phyloP scores from a whole-genome alignment of 1,139 yeast genomes.

The Pichia sp. region DNA sequence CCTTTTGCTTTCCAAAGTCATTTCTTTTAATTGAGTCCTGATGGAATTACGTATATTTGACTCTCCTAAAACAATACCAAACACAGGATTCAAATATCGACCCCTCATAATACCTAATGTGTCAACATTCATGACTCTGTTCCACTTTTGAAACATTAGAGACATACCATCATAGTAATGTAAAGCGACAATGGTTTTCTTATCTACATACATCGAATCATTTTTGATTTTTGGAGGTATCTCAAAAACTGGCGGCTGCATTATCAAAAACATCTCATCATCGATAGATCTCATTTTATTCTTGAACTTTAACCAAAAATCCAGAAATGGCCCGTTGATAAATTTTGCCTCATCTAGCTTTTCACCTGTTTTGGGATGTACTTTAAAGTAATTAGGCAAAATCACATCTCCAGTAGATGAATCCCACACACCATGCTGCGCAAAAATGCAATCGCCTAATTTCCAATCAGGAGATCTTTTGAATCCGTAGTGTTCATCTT shows the following conservation, averaged over 20 bases:
- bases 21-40: slow-evolving; percentile 53
- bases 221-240: slow-evolving; percentile 62
- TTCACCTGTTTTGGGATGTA: slow-evolving; percentile 32
- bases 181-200: slow-evolving; percentile 66
- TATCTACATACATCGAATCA: slow-evolving; percentile 45
- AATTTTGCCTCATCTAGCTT: slow-evolving; percentile 49
- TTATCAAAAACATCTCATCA: slow-evolving; percentile 44
- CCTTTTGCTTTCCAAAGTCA: slow-evolving; percentile 53
- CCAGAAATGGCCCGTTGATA: slow-evolving; percentile 53
- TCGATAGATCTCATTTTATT: slow-evolving; percentile 39
- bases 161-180: slow-evolving; percentile 95
- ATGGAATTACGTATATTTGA: slow-evolving; percentile 65
- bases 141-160: slow-evolving; percentile 70
- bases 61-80: slow-evolving; percentile 78
- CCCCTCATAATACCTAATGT: slow-evolving; percentile 87
- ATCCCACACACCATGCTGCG: slow-evolving; percentile 72
- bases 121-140: slow-evolving; percentile 68
- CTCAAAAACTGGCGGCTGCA: slow-evolving; percentile 82
- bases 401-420: slow-evolving; percentile 30
- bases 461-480: slow-evolving; percentile 55
- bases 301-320: slow-evolving; percentile 46
- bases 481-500: slow-evolving; percentile 67
- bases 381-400: slow-evolving; percentile 40
- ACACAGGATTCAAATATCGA: slow-evolving; percentile 61
- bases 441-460: slow-evolving; percentile 72